phyloP scores from a whole-genome alignment of 2,329 filamentous ascomycete genomes.

The Pseudodiploospora longispora region DNA sequence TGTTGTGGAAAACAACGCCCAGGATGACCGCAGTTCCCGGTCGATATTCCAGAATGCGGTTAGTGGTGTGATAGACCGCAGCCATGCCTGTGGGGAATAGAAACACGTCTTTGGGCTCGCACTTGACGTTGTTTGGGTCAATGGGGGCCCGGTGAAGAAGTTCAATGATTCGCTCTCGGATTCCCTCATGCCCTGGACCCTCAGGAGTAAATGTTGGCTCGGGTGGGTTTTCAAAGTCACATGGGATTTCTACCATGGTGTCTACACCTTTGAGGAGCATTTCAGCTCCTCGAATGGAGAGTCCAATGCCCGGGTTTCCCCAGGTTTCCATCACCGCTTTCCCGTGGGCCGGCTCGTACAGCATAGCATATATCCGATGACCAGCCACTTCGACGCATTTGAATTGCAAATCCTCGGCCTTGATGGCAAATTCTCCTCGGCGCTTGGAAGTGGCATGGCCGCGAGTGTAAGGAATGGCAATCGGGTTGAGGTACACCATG shows the following conservation, averaged over 20 bases:
- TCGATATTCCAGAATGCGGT: constrained; percentile 26
- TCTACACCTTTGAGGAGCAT: constrained; percentile 30
- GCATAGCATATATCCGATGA: constrained; percentile 36
- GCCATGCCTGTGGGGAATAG: constrained; percentile 49
- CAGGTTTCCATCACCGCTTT: constrained; percentile 34
- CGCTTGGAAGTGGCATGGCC: constrained; percentile 24
- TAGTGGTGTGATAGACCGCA: constrained; percentile 36
- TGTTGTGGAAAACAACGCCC: constrained; percentile 45
- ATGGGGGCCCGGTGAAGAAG: constrained; percentile 34
- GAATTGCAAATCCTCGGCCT: constrained; percentile 26
- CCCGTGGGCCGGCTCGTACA: constrained; percentile 28
- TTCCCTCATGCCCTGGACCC: constrained; percentile 24
- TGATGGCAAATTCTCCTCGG: constrained; percentile 28
- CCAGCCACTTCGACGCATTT: constrained; percentile 33
- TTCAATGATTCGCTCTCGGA: constrained; percentile 32
- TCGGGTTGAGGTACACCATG: constrained; percentile 25
- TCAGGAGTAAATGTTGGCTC: constrained; percentile 32
- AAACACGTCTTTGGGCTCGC: constrained; percentile 34
- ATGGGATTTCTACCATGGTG: constrained; percentile 25
- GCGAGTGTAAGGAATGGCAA: constrained; percentile 20
- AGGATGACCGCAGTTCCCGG: constrained; percentile 33
- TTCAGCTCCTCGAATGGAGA: constrained; percentile 39
- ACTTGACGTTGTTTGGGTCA: constrained; percentile 17
- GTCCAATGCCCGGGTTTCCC: constrained; percentile 36
- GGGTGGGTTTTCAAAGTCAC: constrained; percentile 16